Percentiles rank a stretch among this genome's conserved stretches.
These are phyloP conservation scores for Aspergillus pseudoviridinutans DNA, from an alignment of 2,329 filamentous ascomycete species.

Conservation along the genomic window DNA sequence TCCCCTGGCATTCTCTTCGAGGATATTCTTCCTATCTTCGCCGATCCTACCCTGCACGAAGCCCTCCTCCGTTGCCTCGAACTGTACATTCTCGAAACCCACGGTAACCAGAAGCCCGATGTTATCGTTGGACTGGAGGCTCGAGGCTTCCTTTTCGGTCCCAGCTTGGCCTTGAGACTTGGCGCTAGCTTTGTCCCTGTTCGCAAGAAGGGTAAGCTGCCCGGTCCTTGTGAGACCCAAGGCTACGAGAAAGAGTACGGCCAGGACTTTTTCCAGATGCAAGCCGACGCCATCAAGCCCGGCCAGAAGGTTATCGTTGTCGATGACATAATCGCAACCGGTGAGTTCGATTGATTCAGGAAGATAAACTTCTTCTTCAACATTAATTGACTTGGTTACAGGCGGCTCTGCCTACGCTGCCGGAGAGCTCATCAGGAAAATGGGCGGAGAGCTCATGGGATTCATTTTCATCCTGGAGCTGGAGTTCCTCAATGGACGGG, in stretches of 20 bases:
- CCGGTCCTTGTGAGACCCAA: conserved; percentile 80
- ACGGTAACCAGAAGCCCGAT: conserved; percentile 66
- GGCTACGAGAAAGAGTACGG: conserved; percentile 95
- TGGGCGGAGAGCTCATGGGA: conserved; percentile 80
- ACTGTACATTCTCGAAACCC: conserved; percentile 68
- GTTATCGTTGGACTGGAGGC: conserved; percentile 92
- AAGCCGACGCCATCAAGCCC: conserved; percentile 74
- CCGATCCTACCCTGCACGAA: conserved; percentile 68
- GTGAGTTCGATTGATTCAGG: conserved; percentile 49
- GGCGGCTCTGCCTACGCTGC: conserved; percentile 89
- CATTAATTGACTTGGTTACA: conserved; percentile 34
- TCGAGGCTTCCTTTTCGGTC: conserved; percentile 92
- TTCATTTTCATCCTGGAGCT: conserved; percentile 97
- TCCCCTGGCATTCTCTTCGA: conserved; percentile 91
- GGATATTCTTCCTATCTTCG: conserved; percentile 96
- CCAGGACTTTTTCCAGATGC: conserved; percentile 92
- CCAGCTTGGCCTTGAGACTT: conserved; percentile 76
- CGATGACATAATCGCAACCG: conserved; percentile 97
- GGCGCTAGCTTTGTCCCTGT: conserved; percentile 88
- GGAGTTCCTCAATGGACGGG: conserved; percentile 83
- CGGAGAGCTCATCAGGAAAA: conserved; percentile 77
- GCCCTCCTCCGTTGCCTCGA: conserved; percentile 80
- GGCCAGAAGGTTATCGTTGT: conserved; percentile 90
- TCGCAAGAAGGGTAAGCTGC: conserved; percentile 92
- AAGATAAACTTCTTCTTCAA: neutral